phyloP scores from a whole-genome alignment of 371 early-diverging fungal species.

The Dichotomocladium elegans region DNA sequence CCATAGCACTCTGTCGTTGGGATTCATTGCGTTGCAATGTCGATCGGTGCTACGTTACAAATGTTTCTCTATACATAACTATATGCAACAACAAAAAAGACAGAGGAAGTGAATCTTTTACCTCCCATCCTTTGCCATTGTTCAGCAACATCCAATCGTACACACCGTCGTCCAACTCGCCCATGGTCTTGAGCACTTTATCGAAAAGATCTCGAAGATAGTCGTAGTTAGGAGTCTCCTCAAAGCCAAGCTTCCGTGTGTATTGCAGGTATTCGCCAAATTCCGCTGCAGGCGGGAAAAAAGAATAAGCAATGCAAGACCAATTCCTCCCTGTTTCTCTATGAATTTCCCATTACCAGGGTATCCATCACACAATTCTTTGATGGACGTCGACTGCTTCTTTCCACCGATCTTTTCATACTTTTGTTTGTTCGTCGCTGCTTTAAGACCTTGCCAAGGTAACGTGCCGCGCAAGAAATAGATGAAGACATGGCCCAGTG shows the following conservation, averaged over 20 bases:
- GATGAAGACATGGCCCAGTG: slow-evolving; percentile 90
- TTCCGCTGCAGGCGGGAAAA: slow-evolving; percentile 53
- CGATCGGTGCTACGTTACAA: slow-evolving; percentile 11
- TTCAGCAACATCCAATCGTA: slow-evolving; percentile 92
- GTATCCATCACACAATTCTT: slow-evolving; percentile 74
- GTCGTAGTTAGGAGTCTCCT: slow-evolving; percentile 96
- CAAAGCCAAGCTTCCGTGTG: slow-evolving; percentile 88
- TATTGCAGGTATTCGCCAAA: slow-evolving; percentile 85
- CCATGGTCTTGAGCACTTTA: slow-evolving; percentile 70
- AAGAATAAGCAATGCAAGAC: background rate
- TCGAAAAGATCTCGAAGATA: slow-evolving; percentile 84
- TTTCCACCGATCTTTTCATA: slow-evolving; percentile 90
- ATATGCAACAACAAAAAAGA: no score
- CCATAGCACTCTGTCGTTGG: slow-evolving; percentile 16
- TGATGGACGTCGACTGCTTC: slow-evolving; percentile 74
- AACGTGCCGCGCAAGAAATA: slow-evolving; percentile 87
- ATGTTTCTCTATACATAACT: no score
- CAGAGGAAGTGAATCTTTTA: slow-evolving; percentile 13
- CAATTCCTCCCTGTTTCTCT: slow-evolving; percentile 11
- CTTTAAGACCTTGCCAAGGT: slow-evolving; percentile 94
- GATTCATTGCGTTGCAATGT: slow-evolving; percentile 16
- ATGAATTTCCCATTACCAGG: slow-evolving; percentile 42
- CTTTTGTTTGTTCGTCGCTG: slow-evolving; percentile 89
- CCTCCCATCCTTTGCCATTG: slow-evolving; percentile 55
- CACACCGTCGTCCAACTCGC: slow-evolving; percentile 85